phyloP scores from a whole-genome alignment of 306 rosid species.

The Abrus pulchellus region DNA sequence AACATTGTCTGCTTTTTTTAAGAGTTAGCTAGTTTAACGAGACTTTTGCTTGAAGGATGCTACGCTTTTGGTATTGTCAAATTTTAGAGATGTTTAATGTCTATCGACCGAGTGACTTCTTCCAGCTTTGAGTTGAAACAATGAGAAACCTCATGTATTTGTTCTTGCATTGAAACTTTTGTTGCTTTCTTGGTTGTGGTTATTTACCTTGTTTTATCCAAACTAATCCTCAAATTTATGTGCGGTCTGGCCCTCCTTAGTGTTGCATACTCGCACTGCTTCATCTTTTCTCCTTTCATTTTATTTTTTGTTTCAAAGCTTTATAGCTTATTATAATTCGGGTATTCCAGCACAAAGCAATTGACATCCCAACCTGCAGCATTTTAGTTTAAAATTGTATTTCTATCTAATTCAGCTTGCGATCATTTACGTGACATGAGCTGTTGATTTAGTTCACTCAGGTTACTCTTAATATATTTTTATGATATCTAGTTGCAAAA shows the following conservation, averaged over 20 bases:
- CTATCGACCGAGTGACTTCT: conserved; percentile 10
- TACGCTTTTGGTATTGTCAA: conserved; percentile 1
- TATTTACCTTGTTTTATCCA: background rate
- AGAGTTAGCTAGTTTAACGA: background rate
- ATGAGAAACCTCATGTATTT: background rate
- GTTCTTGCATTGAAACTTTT: background rate
- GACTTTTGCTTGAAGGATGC: background rate
- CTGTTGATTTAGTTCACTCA: background rate
- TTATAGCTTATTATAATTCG: background rate
- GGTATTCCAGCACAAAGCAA: background rate
- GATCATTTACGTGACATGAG: background rate
- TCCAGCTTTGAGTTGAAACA: conserved; percentile 7
- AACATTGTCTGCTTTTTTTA: background rate
- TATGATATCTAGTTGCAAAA: background rate
- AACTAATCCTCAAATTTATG: background rate
- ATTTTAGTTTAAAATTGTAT: conserved; percentile 10
- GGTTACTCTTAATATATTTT: background rate
- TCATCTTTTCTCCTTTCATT: background rate
- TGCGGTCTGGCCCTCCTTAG: background rate
- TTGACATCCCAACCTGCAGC: background rate
- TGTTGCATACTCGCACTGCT: background rate
- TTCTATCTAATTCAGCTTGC: background rate
- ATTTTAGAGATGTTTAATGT: background rate
- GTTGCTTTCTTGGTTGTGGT: conserved; percentile 11
- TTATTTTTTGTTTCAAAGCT: background rate